Base-by-base conservation (phyloP, 306 rosid genomes). In the Dalbergia cochinchinensis region DNA sequence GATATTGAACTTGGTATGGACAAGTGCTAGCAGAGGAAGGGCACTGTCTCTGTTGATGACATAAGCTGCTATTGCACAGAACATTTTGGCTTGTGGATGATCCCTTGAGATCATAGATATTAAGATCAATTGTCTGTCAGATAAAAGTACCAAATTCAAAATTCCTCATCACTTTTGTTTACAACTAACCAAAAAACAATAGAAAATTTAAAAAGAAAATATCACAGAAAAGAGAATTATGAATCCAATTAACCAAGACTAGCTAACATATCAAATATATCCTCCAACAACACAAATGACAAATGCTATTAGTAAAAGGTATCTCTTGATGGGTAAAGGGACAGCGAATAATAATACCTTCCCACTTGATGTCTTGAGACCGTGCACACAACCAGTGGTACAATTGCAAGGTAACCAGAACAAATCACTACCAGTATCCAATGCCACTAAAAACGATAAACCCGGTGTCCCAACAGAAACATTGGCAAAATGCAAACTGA, bases 341-440 rank as follows among this genome's bases (percentile, higher is more conserved):
- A 57, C 41, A 37, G 19, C 19, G 11, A 45, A 10, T 26, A 26
- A 0, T 37, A 16, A 34, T 86, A 93, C 98, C 80, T 58, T 15
- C 58, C 86, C 90, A 4, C 14, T 6, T 51, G 86, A 11, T n/a
- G 76, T 1, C 53, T 51, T 58, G 26, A 91, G 0, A 61, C 66
- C 69, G 15, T 1, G 77, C 1, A 79, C 71, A 79, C 99, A 96
- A 71, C 83, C 53, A 12, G 22, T 83, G 82, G 55, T 61, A 82
- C 99, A 96, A 69, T 96, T 94, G 65, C 99, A 96, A 31, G 99
- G 99, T 37, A 96, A 70, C 99, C 98, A 96, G 86, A 93, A 86
- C 80, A 91, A 83, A 86, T 96, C 93, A 71, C 99, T 96, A 3
- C 99, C 99, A 0, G 99, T 96, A 81, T 96, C 99, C 79, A 96